These are phyloP conservation scores for Phtheirospermum japonicum DNA, from an alignment of 257 asterid genomes.

Conservation along the genomic window DNA sequence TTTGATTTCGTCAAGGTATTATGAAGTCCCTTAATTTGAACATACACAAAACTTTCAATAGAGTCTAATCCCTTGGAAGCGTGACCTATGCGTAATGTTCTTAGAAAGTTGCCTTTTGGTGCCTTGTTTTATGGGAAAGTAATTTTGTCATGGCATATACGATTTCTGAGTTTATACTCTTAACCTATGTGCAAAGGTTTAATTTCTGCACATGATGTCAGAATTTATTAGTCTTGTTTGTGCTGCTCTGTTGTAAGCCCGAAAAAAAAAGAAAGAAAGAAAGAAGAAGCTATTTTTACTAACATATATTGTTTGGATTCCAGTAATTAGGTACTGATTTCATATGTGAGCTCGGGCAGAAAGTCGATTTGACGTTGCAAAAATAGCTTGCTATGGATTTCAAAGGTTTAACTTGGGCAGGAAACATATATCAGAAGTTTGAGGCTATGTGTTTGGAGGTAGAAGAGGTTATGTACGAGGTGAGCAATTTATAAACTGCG, in stretches of 20 bases:
- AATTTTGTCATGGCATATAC: not conserved
- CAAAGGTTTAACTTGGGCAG: constrained; percentile 78
- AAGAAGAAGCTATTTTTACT: not conserved
- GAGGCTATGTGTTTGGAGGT: constrained; percentile 82
- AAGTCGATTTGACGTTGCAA: constrained; percentile 13
- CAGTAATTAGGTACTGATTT: constrained; percentile 29
- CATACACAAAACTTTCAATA: not conserved
- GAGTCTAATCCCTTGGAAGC: not conserved
- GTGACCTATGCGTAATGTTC: constrained; percentile 4
- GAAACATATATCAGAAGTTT: constrained; percentile 60
- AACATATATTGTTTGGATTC: constrained; percentile 9
- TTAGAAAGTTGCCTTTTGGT: constrained; percentile 18
- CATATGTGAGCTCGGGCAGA: constrained; percentile 14
- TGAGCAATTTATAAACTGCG: constrained; percentile 16
- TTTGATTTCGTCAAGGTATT: constrained; percentile 4
- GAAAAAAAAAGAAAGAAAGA: too few species aligned
- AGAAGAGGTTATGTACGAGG: constrained; percentile 82
- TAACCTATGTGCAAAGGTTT: too few species aligned
- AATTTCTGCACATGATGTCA: not conserved
- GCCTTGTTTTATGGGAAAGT: constrained; percentile 19
- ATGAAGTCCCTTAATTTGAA: constrained; percentile 12
- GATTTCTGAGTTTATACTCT: constrained; percentile 25
- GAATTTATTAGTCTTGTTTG: not conserved
- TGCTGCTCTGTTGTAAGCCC: too few species aligned
- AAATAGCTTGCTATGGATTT: constrained; percentile 48